Conservation (phyloP, 306 rosid genomes). For the Lathyrus sativus region DNA sequence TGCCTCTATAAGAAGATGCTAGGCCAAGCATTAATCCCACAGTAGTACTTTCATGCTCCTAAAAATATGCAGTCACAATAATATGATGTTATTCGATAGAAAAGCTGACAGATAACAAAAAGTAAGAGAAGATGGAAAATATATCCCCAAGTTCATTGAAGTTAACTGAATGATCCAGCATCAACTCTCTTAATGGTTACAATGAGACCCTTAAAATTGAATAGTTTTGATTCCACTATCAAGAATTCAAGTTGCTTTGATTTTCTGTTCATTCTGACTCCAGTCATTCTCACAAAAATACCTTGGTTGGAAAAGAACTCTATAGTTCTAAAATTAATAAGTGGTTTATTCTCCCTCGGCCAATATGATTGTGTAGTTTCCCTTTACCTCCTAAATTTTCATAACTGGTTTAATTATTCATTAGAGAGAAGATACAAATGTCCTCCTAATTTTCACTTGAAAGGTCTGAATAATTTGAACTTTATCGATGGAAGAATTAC, state of each 20-base stretch:
- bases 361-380: neutral
- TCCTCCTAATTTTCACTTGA: neutral
- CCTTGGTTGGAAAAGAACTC: neutral
- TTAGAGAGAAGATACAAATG: neutral
- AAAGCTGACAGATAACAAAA: slow-evolving; percentile 37
- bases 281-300: neutral
- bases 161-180: slow-evolving; percentile 17
- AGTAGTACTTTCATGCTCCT: slow-evolving; percentile 97
- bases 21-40: slow-evolving; percentile 95
- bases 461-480: neutral
- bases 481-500: neutral
- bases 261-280: slow-evolving; percentile 1
- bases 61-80: slow-evolving; percentile 37
- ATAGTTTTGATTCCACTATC: neutral
- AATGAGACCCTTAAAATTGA: slow-evolving; percentile 9
- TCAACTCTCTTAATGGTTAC: slow-evolving; percentile 2
- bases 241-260: slow-evolving; percentile 19
- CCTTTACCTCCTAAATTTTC: neutral
- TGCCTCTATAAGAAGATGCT: slow-evolving; percentile 93
- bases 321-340: neutral
- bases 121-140: slow-evolving; percentile 14
- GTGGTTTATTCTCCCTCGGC: neutral
- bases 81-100: slow-evolving; percentile 33
- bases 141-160: slow-evolving; percentile 23
- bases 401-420: neutral